These are phyloP conservation scores for Flaveria ramosissima DNA, from an alignment of 129 eudicot species.

Conservation along the genomic window DNA sequence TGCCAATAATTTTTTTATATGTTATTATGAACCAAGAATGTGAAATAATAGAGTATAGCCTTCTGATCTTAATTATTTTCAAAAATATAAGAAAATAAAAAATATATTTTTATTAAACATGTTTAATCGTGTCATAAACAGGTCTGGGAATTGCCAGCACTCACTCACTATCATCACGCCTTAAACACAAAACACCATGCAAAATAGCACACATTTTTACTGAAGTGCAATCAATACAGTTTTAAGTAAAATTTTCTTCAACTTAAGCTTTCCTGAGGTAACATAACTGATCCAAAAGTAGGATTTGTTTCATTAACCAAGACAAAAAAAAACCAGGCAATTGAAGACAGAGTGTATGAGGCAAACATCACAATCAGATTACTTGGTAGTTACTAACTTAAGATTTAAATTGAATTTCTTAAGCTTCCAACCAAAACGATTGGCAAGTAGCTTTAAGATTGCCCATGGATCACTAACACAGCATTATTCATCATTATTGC, in stretches of 20 bases:
- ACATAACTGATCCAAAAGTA: no score
- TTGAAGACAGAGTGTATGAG: neutral
- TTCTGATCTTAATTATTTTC: no score
- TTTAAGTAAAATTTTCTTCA: neutral
- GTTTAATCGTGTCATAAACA: no score
- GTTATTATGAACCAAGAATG: no score
- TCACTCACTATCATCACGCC: neutral
- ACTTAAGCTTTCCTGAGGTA: slow-evolving; percentile 6
- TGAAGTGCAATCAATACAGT: neutral
- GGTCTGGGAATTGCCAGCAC: no score
- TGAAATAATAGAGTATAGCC: no score
- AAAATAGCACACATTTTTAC: neutral
- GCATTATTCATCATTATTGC: neutral
- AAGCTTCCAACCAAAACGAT: no score
- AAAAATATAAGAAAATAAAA: no score
- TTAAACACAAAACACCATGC: no score
- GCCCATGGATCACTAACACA: neutral
- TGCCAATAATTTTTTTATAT: no score
- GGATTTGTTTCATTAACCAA: neutral
- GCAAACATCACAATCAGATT: slow-evolving; percentile 2
- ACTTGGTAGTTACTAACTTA: neutral
- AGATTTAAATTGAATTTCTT: no score
- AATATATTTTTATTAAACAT: no score
- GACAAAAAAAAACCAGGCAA: neutral
- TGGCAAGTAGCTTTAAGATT: neutral